Evolutionary conservation across 768 basidiomycete species (phyloP).

Genomic region (Cyathus striatus): DNA sequence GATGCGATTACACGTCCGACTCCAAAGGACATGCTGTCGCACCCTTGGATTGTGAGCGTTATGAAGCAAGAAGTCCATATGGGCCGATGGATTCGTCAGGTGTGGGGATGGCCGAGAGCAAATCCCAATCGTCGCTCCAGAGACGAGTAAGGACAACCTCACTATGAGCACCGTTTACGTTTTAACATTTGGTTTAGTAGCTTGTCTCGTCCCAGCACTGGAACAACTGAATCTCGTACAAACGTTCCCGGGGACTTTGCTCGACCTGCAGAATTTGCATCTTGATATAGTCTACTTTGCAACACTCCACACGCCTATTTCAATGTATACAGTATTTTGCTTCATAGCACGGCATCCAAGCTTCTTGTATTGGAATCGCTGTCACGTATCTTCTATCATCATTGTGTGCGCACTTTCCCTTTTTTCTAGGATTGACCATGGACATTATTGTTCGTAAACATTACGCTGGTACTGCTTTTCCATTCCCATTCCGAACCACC

Average conservation of each 20-base stretch:
- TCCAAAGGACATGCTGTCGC: constrained; percentile 76
- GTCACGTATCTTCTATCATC: no score
- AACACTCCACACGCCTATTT: no score
- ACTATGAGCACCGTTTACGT: constrained; percentile 1
- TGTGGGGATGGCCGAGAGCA: constrained; percentile 73
- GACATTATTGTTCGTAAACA: background rate
- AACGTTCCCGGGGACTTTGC: background rate
- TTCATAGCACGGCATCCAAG: no score
- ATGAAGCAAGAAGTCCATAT: constrained; percentile 86
- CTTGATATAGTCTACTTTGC: no score
- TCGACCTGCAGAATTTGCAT: background rate
- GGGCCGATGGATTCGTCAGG: constrained; percentile 82
- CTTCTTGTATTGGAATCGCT: no score
- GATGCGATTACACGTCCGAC: constrained; percentile 67
- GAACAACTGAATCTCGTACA: constrained; percentile 8
- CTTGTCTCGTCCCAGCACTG: constrained; percentile 26
- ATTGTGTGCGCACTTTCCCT: no score
- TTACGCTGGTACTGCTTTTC: background rate
- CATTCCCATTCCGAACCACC: no score
- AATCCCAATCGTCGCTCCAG: constrained; percentile 36
- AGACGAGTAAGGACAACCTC: constrained; percentile 40
- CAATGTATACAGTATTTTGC: no score
- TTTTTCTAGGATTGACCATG: background rate
- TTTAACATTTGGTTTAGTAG: constrained; percentile 8
- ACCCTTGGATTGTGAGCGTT: constrained; percentile 75